These are phyloP conservation scores for Dianthus caryophyllus DNA, from an alignment of 148 eudicot species.

Conservation along the genomic window DNA sequence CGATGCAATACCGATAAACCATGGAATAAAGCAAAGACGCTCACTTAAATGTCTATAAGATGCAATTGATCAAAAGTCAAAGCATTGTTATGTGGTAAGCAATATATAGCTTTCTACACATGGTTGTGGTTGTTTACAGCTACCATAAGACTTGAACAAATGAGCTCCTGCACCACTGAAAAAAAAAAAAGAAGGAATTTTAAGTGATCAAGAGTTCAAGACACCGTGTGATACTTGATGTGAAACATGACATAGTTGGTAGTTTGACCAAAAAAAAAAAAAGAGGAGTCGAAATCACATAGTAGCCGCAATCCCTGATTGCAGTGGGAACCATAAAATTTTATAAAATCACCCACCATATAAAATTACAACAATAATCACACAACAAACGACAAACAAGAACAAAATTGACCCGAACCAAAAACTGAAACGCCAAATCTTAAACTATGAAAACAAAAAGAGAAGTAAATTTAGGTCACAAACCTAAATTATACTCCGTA, in stretches of 20 bases:
- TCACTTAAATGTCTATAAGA: too few relatives aligned
- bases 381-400: too few relatives aligned
- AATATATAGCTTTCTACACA: background rate
- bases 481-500: too few relatives aligned
- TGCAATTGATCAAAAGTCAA: too few relatives aligned
- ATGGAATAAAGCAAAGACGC: background rate
- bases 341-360: too few relatives aligned
- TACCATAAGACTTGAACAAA: slow-evolving; percentile 84
- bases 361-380: too few relatives aligned
- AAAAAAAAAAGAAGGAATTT: slow-evolving; percentile 16
- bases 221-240: background rate
- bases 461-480: too few relatives aligned
- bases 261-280: background rate
- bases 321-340: too few relatives aligned
- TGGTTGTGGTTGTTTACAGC: background rate
- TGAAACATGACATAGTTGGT: background rate
- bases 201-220: background rate
- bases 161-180: slow-evolving; percentile 95
- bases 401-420: too few relatives aligned
- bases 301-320: background rate
- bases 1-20: background rate
- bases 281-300: background rate
- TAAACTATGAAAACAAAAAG: too few relatives aligned
- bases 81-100: background rate
- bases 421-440: too few relatives aligned